Base-by-base conservation (phyloP, 2,329 filamentous ascomycete genomes). In the Epichloe elymi region DNA sequence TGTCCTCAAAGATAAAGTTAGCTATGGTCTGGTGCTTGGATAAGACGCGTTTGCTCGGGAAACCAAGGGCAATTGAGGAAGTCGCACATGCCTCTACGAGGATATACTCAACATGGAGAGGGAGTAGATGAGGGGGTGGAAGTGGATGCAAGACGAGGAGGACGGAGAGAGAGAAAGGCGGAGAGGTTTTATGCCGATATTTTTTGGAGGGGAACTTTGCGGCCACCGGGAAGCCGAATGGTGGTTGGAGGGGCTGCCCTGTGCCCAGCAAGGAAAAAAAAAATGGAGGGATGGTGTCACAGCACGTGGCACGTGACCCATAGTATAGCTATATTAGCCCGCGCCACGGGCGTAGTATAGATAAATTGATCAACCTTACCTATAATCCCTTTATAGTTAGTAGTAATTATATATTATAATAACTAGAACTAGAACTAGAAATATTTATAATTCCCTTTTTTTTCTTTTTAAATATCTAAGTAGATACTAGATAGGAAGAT, bases 161-260 rank as follows among this genome's bases (percentile, higher is more conserved):
- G 36, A 52, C n/a, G 45, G 40, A 55, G 49, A 46, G 46, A 46
- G 46, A 55, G 35, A 50, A 46, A 51, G 49, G 48, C 50, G 51
- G 49, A 53, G 46, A 49, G 46, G 52, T 46, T 50, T 53, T 54
- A 53, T 50, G 43, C 50, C 51, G 53, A 50, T 35, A 38, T 46
- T 51, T 19, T 43, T 14, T 23, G 41, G 46, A 38, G 20, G 35
- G 37, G 43, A 10, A 12, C 41, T 15, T 26, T 45, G 19, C 46
- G 40, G 26, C 23, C 45, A 37, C 10, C 12, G 19, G 15, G 43
- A 51, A 41, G 19, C 15, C 15, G 33, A 45, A 48, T 44, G 46
- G 50, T 48, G 50, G 42, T 44, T 49, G 49, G 51, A 51, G 48
- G 48, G 51, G 51, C 42, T 33, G 47, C 42, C 17, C 19, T 36